Conservation (phyloP, 2,329 filamentous ascomycete genomes). For the Colletotrichum sp. region DNA sequence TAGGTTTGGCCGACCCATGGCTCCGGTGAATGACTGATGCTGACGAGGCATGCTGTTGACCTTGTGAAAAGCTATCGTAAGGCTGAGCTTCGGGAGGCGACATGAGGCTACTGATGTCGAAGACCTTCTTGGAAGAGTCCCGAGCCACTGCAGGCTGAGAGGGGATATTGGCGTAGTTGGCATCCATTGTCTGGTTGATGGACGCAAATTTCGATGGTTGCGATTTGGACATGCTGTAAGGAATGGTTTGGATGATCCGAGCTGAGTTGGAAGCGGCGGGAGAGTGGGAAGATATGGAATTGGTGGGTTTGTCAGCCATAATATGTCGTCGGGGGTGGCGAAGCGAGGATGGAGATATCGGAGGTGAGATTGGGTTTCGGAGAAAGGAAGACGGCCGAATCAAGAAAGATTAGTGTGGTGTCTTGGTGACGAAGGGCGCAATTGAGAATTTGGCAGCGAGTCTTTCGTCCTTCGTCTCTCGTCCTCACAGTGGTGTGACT, state of each 20-base stretch:
- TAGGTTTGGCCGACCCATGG: slow-evolving; percentile 31
- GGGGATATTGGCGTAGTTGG: slow-evolving; percentile 12
- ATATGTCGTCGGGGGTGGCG: slow-evolving; percentile 16
- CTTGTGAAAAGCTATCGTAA: slow-evolving; percentile 55
- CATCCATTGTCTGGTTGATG: slow-evolving; percentile 28
- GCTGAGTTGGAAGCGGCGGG: slow-evolving; percentile 34
- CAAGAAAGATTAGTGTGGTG: not conserved
- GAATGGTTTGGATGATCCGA: not conserved
- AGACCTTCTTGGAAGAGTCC: slow-evolving; percentile 40
- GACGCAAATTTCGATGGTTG: slow-evolving; percentile 13
- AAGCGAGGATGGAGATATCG: slow-evolving; percentile 21
- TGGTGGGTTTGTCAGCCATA: slow-evolving; percentile 23
- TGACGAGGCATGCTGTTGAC: not conserved
- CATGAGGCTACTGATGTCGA: slow-evolving; percentile 62
- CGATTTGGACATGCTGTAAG: not conserved
- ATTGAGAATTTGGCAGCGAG: not conserved
- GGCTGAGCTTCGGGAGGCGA: slow-evolving; percentile 64
- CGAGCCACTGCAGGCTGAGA: not conserved
- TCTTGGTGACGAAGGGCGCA: not conserved
- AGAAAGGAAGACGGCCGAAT: slow-evolving; percentile 8
- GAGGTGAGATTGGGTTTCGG: slow-evolving; percentile 14
- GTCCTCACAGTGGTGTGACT: not conserved
- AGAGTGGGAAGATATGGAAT: slow-evolving; percentile 25
- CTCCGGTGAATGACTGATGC: not conserved
- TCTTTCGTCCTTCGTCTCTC: not conserved